These are phyloP conservation scores for Saussurea involucrata DNA, from an alignment of 129 eudicot genomes.

Conservation along the genomic window DNA sequence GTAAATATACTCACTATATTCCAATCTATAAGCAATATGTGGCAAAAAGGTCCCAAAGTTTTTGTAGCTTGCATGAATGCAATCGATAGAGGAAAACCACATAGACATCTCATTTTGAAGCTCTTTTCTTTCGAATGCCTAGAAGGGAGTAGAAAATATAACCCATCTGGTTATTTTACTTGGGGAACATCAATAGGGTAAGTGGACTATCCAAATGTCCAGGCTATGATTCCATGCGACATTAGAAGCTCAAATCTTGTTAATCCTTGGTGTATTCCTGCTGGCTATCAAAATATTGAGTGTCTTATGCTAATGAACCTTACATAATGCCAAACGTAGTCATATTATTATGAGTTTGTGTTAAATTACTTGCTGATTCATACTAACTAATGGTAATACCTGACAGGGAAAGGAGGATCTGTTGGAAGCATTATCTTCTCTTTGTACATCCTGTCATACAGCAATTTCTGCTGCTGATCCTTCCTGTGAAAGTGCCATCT, in stretches of 20 bases:
- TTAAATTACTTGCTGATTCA: neutral
- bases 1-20: too few relatives aligned
- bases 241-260: neutral
- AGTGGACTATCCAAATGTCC: neutral
- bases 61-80: too few relatives aligned
- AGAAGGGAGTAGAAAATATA: too few relatives aligned
- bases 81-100: too few relatives aligned
- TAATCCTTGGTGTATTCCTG: neutral
- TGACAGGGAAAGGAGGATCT: conserved; percentile 91
- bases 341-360: neutral
- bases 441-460: conserved; percentile 72
- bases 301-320: neutral
- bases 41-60: too few relatives aligned
- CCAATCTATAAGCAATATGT: too few relatives aligned
- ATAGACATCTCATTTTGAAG: too few relatives aligned
- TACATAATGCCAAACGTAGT: neutral
- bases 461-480: conserved; percentile 65
- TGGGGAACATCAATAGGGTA: too few relatives aligned
- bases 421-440: conserved; percentile 65
- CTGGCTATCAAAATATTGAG: neutral
- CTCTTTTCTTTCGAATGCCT: too few relatives aligned
- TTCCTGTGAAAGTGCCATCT: conserved; percentile 54
- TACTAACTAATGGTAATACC: conserved; percentile 8
- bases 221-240: neutral
- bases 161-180: too few relatives aligned